These are phyloP conservation scores for Sherardia arvensis DNA, from an alignment of 257 asterid genomes.

Conservation along the genomic window DNA sequence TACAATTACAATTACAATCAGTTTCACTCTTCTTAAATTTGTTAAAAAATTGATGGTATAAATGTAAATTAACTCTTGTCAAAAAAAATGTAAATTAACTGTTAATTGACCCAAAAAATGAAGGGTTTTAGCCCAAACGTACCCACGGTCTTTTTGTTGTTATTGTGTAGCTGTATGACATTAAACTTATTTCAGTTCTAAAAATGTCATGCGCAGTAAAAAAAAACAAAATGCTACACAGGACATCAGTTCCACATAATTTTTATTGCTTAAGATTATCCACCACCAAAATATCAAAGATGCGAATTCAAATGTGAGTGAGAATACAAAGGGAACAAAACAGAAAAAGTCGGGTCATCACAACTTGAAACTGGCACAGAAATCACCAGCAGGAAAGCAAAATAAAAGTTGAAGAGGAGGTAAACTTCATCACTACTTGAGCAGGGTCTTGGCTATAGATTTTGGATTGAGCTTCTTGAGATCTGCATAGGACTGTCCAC, in stretches of 20 bases:
- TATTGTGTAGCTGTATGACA: no score
- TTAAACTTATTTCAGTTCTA: no score
- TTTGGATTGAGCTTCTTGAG: conserved; percentile 92
- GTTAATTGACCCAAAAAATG: no score
- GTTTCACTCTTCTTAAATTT: no score
- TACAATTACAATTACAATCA: no score
- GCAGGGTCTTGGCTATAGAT: conserved; percentile 88
- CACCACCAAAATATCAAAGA: conserved; percentile 31
- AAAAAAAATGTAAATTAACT: no score
- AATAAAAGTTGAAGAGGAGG: neutral
- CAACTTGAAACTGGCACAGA: conserved; percentile 2
- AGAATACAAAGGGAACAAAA: conserved; percentile 27
- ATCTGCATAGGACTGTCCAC: conserved; percentile 93
- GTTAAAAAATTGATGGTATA: no score
- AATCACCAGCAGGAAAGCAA: neutral
- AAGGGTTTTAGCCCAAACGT: no score
- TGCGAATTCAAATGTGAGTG: conserved; percentile 21
- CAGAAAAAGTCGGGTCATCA: conserved; percentile 3
- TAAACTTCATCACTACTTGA: conserved; percentile 40
- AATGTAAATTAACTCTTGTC: no score
- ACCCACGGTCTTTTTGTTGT: no score
- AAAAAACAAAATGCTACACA: no score
- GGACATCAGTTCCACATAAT: neutral
- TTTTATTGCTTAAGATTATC: conserved; percentile 5
- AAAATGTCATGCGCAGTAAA: no score